These are phyloP conservation scores for Yarrowia sp. DNA, from an alignment of 805 yeast species.

Conservation along the genomic window DNA sequence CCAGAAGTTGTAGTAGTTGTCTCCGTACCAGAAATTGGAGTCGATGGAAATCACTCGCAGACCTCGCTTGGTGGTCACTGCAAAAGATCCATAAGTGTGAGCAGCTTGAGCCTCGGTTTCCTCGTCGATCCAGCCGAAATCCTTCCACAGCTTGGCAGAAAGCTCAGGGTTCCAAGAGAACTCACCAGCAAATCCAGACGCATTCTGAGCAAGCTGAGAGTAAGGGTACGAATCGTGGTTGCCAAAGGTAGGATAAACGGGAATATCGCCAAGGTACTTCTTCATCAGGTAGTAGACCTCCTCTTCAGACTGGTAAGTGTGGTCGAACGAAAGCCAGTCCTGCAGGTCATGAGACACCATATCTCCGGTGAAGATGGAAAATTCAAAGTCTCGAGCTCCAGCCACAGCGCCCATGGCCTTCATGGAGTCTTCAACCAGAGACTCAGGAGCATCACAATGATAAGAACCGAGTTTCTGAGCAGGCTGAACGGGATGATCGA, in stretches of 20 bases:
- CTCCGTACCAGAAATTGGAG: slow-evolving; percentile 64
- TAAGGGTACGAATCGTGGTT: slow-evolving; percentile 74
- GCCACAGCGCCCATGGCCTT: slow-evolving; percentile 44
- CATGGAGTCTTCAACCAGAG: slow-evolving; percentile 59
- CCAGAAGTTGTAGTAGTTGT: slow-evolving; percentile 57
- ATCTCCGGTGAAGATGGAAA: slow-evolving; percentile 70
- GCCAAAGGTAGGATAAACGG: slow-evolving; percentile 63
- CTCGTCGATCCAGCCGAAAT: slow-evolving; percentile 46
- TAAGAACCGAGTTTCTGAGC: slow-evolving; percentile 65
- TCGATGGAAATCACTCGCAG: slow-evolving; percentile 61
- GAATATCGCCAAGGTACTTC: slow-evolving; percentile 47
- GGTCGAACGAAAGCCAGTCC: slow-evolving; percentile 47
- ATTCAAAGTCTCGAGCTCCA: slow-evolving; percentile 47
- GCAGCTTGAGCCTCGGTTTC: slow-evolving; percentile 34
- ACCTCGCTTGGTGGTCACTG: slow-evolving; percentile 54
- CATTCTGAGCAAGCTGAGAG: slow-evolving; percentile 60
- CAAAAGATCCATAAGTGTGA: slow-evolving; percentile 55
- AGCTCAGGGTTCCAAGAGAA: slow-evolving; percentile 49
- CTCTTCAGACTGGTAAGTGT: slow-evolving; percentile 53
- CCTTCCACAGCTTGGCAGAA: slow-evolving; percentile 50
- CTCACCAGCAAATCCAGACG: slow-evolving; percentile 45
- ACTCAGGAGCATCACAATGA: slow-evolving; percentile 65
- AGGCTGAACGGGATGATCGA: slow-evolving; percentile 43
- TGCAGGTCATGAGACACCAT: slow-evolving; percentile 60
- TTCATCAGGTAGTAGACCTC: slow-evolving; percentile 54